phyloP scores from a whole-genome alignment of 2,329 filamentous ascomycete species.

The Geosmithia putterillii region DNA sequence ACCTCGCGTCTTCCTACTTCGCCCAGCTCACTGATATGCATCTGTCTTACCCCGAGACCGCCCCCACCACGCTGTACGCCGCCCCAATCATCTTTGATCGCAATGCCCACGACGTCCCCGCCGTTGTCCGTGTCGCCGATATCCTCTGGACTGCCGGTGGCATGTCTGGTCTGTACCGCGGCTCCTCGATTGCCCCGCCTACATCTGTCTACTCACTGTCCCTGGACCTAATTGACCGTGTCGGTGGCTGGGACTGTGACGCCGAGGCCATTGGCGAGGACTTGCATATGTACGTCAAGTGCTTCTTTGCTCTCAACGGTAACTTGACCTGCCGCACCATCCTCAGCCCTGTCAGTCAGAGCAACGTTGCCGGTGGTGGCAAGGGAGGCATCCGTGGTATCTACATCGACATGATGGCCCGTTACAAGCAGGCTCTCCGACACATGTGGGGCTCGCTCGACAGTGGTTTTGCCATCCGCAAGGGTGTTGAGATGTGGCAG shows the following conservation, averaged over 20 bases:
- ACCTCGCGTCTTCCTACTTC: constrained; percentile 58
- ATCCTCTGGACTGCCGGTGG: constrained; percentile 61
- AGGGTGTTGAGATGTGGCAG: constrained; percentile 42
- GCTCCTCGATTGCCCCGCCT: constrained; percentile 53
- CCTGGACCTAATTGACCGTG: constrained; percentile 52
- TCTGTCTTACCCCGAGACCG: constrained; percentile 43
- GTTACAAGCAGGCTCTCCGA: constrained; percentile 59
- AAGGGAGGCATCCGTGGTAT: constrained; percentile 40
- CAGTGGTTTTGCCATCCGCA: constrained; percentile 51
- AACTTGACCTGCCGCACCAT: constrained; percentile 53
- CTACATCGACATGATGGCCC: constrained; percentile 45
- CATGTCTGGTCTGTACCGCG: constrained; percentile 53
- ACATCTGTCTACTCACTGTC: constrained; percentile 65
- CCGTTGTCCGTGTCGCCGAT: constrained; percentile 58
- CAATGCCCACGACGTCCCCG: constrained; percentile 55
- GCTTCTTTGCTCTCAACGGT: constrained; percentile 62
- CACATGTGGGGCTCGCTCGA: constrained; percentile 70
- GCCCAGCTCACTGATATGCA: constrained; percentile 52
- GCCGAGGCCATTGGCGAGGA: constrained; percentile 64
- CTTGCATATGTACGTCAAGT: constrained; percentile 68
- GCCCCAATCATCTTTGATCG: constrained; percentile 65
- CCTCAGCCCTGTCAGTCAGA: constrained; percentile 59
- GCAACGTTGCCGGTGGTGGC: constrained; percentile 52
- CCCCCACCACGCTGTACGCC: constrained; percentile 51
- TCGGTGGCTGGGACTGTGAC: constrained; percentile 61